Percentiles rank a stretch among this genome's conserved stretches.
These are phyloP conservation scores for Micractinium conductrix DNA, from an alignment of 139 green algal species.

Conservation along the genomic window DNA sequence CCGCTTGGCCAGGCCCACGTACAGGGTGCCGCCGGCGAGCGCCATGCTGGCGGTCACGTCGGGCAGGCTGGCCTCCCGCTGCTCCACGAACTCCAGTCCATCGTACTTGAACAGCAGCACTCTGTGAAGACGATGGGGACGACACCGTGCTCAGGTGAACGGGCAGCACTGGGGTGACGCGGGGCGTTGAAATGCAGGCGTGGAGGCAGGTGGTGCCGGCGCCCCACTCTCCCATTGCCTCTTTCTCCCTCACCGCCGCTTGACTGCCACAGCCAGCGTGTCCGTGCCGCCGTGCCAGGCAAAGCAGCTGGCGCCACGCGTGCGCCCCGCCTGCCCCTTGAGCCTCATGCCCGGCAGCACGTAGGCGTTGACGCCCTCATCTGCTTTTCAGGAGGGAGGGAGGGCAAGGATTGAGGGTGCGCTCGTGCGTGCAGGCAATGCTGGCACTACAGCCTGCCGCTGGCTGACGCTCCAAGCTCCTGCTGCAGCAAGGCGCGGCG, in stretches of 20 bases:
- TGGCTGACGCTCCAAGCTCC: no score
- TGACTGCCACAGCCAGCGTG: constrained; percentile 50
- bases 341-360: constrained; percentile 42
- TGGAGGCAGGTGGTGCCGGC: no score
- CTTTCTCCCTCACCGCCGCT: constrained; percentile 28
- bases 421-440: no score
- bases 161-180: not conserved
- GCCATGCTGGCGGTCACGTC: constrained; percentile 40
- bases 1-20: constrained; percentile 32
- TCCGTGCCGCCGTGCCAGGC: constrained; percentile 50
- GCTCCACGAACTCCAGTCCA: constrained; percentile 56
- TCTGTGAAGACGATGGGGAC: not conserved
- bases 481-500: not conserved
- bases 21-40: constrained; percentile 48
- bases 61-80: constrained; percentile 57
- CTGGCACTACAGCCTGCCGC: no score
- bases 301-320: constrained; percentile 42
- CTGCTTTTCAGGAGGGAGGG: not conserved
- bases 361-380: constrained; percentile 43
- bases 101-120: constrained; percentile 53
- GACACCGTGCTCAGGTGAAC: not conserved
- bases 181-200: no score
- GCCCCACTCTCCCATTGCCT: no score
- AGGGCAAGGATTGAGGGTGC: not conserved
- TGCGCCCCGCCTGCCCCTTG: constrained; percentile 43